These are phyloP conservation scores for Musa schizocarpa DNA, from an alignment of 176 grass and related monocot genomes.

Conservation along the genomic window DNA sequence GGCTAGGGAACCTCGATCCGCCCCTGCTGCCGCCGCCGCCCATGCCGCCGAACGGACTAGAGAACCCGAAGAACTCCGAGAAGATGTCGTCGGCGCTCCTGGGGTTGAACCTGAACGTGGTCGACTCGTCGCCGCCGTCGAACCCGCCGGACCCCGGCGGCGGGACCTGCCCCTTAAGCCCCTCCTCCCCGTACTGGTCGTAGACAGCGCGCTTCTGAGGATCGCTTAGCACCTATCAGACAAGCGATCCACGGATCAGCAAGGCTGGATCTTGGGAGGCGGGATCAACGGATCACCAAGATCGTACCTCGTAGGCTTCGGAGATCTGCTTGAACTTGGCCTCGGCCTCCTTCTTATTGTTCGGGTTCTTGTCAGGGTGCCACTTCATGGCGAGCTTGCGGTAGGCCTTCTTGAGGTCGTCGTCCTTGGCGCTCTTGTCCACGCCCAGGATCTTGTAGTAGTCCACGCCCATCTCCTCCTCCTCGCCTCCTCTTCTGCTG, in stretches of 20 bases:
- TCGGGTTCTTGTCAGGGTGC: conserved; percentile 98
- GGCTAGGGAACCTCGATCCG: too few relatives aligned
- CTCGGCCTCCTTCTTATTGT: conserved; percentile 82
- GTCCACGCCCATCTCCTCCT: conserved; percentile 63
- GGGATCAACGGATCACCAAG: background rate
- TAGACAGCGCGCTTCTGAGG: conserved; percentile 11
- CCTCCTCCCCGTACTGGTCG: conserved; percentile 17
- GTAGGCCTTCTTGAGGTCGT: conserved; percentile 93
- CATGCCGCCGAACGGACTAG: too few relatives aligned
- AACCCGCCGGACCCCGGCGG: background rate
- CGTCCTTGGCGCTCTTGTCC: conserved; percentile 55
- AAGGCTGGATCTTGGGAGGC: too few relatives aligned
- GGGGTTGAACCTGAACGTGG: too few relatives aligned
- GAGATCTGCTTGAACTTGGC: conserved; percentile 99
- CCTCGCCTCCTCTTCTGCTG: background rate
- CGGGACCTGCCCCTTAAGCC: conserved; percentile 12
- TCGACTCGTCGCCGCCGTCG: too few relatives aligned
- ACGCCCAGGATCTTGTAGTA: conserved; percentile 90
- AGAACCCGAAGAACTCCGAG: too few relatives aligned
- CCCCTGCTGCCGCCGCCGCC: too few relatives aligned
- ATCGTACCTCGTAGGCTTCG: conserved; percentile 69
- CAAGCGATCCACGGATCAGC: too few relatives aligned
- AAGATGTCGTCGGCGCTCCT: too few relatives aligned
- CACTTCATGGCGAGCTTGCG: conserved; percentile 88
- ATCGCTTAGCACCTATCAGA: conserved; percentile 13